phyloP scores from a whole-genome alignment of 2,329 filamentous ascomycete species.

The Xylariaceae sp. region DNA sequence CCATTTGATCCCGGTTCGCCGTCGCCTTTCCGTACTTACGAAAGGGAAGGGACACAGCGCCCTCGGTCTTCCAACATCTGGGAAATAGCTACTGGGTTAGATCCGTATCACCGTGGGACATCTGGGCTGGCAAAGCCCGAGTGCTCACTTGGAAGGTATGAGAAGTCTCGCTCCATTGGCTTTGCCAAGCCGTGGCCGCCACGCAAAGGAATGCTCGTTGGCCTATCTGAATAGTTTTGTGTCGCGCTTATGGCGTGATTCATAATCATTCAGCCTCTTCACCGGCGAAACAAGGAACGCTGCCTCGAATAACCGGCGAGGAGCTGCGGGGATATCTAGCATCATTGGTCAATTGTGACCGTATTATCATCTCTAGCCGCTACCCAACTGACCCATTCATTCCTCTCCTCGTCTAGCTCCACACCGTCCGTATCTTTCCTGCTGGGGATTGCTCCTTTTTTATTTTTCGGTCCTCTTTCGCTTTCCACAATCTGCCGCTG shows the following conservation, averaged over 20 bases:
- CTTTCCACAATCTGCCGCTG: background rate
- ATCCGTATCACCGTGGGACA: slow-evolving; percentile 5
- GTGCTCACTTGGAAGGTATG: slow-evolving; percentile 4
- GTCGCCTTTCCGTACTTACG: slow-evolving; percentile 4
- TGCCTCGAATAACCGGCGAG: slow-evolving; percentile 7
- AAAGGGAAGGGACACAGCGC: background rate
- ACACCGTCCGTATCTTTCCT: slow-evolving; percentile 2
- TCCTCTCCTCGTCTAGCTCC: slow-evolving; percentile 4
- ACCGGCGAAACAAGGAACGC: slow-evolving; percentile 6
- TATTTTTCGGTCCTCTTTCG: background rate
- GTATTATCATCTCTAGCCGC: slow-evolving; percentile 7
- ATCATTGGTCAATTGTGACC: slow-evolving; percentile 13
- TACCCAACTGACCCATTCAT: slow-evolving; percentile 6
- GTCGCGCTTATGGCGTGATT: slow-evolving; percentile 8
- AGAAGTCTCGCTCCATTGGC: slow-evolving; percentile 10
- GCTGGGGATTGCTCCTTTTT: background rate
- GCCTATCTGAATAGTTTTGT: slow-evolving; percentile 11
- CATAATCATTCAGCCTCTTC: slow-evolving; percentile 5
- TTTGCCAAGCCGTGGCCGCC: slow-evolving; percentile 4
- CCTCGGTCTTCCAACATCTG: slow-evolving; percentile 3
- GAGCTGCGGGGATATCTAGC: slow-evolving; percentile 12
- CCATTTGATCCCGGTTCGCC: slow-evolving; percentile 3
- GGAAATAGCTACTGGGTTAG: background rate
- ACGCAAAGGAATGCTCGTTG: slow-evolving; percentile 6
- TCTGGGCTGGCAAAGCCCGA: background rate